Base-by-base conservation (phyloP, 306 rosid genomes). In the Dalbergia cochinchinensis region DNA sequence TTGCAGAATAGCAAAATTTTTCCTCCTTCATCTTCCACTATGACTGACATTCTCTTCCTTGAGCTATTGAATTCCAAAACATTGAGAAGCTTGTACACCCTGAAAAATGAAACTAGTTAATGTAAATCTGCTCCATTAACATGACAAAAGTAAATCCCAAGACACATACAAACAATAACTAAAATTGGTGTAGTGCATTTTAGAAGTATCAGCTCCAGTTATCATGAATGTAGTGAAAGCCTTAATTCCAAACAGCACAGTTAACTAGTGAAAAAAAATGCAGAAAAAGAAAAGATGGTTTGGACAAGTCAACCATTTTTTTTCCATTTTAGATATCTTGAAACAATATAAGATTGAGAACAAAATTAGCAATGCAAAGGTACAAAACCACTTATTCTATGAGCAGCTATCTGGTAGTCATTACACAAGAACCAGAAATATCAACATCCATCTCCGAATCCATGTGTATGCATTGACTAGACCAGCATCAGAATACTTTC, bases 21-120 rank as follows among this genome's bases (percentile, higher is more conserved):
- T 59, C 94, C 96, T 51, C 83, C 93, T 79, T 91, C 92, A 51
- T 88, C 88, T 80, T 89, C 85, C 71, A 96, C 89, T 60, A 93
- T 91, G 76, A 93, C 99, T 39, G 99, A 96, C 99, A 96, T 96
- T 74, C 99, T 89, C 85, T 91, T 96, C 88, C 99, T 87, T n/a
- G 89, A 22, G 84, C 99, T 96, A 75, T 90, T 88, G 68, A 96
- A 96, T 89, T 96, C 99, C 81, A 96, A 83, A 85, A 93, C 94
- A 85, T 90, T 89, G 75, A 96, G 89, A 73, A 96, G 90, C 67
- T 87, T 80, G 85, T 89, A 96, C 1, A 42, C 45, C 90, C 98
- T 96, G 94, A 76, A 84, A 84, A 80, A 71, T 1, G 1, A 65
- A 83, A 69, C 34, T 15, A 35, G 55, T 66, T 41, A 42, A 57